Evolutionary conservation across 2,329 filamentous ascomycete genomes (phyloP).

Genomic region (Talaromyces sp.): DNA sequence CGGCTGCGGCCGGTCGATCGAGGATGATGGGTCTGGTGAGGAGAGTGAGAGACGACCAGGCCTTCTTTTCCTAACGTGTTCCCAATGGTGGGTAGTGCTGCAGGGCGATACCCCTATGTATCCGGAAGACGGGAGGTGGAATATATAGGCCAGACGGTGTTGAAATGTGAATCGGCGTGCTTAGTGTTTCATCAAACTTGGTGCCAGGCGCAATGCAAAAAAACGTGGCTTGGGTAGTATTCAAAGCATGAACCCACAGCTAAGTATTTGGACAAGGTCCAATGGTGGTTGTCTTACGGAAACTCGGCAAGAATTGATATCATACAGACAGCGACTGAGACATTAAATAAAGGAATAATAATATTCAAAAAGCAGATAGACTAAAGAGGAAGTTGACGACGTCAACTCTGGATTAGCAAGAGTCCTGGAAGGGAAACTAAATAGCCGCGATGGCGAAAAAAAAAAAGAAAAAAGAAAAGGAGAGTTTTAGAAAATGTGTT

Average conservation of each 20-base stretch:
- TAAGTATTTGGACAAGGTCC: not conserved
- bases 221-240: not conserved
- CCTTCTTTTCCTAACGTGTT: conserved; percentile 15
- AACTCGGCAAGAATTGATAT: conserved; percentile 21
- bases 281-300: not conserved
- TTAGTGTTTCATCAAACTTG: not conserved
- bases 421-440: not conserved
- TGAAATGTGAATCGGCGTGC: not conserved
- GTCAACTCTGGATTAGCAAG: not conserved
- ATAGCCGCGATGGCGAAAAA: not conserved
- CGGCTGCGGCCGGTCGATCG: not conserved
- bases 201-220: not conserved
- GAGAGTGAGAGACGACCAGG: not conserved
- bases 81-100: conserved; percentile 9
- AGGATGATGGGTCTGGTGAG: not conserved
- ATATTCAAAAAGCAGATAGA: conserved; percentile 20
- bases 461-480: not conserved
- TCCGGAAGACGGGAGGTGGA: not conserved
- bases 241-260: not conserved
- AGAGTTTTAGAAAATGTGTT: not conserved
- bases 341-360: conserved; percentile 14
- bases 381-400: conserved; percentile 19
- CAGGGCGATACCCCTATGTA: not conserved
- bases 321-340: conserved; percentile 24
- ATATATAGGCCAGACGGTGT: not conserved